Evolutionary conservation across 169 alveolate species (phyloP).

Genomic region (Cryptosporidium parvum): DNA sequence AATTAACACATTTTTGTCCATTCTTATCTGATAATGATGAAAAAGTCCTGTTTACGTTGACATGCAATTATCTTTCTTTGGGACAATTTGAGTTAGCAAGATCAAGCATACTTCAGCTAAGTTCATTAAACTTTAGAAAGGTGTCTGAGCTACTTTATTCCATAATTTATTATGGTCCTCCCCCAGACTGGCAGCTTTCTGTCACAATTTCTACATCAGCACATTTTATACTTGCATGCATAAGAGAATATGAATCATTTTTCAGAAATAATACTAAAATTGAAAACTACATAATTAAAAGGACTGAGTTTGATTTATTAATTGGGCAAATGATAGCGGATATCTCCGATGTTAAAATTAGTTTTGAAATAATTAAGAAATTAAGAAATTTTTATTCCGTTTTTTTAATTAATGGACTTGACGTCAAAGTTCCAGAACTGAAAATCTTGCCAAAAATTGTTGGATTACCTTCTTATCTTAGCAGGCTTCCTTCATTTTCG

Average conservation of each 20-base stretch:
- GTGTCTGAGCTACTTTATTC: conserved; percentile 10
- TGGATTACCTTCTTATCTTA: conserved; percentile 35
- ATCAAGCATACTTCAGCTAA: conserved; percentile 33
- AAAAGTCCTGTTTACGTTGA: background rate
- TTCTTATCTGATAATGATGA: conserved; percentile 19
- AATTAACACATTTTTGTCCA: background rate
- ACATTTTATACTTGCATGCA: conserved; percentile 57
- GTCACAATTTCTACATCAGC: conserved; percentile 51
- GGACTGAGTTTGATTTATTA: conserved; percentile 35
- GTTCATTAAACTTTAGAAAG: background rate
- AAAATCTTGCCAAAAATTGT: conserved; percentile 35
- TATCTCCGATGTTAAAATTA: background rate
- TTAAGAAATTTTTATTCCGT: conserved; percentile 11
- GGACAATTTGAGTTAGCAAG: conserved; percentile 71
- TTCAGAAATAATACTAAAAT: background rate
- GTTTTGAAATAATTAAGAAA: conserved; percentile 12
- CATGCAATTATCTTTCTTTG: conserved; percentile 68
- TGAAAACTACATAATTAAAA: conserved; percentile 3
- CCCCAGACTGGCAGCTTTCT: conserved; percentile 74
- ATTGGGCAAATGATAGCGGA: conserved; percentile 18
- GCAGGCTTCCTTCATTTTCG: conserved; percentile 40
- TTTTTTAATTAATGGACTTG: background rate
- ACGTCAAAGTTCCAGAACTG: conserved; percentile 26
- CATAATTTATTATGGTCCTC: conserved; percentile 48
- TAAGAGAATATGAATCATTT: conserved; percentile 20